Percentiles rank a stretch among this genome's conserved stretches.
Evolutionary conservation across 768 basidiomycete genomes (phyloP).

Genomic region (Cubamyces lactineus): DNA sequence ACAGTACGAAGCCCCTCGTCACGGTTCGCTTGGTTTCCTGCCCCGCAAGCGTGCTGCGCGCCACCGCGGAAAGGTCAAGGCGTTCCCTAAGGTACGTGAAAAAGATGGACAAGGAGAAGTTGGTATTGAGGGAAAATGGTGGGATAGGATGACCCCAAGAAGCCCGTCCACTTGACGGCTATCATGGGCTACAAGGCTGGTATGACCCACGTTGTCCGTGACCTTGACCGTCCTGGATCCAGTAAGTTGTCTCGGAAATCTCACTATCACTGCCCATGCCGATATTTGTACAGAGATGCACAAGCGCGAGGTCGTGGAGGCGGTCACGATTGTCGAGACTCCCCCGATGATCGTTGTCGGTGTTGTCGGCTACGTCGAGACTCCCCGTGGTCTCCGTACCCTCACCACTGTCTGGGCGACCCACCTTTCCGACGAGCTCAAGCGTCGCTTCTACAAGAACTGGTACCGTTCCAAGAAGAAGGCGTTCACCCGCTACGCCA

Average conservation of each 20-base stretch:
- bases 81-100: conserved; percentile 89
- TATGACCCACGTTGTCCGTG: conserved; percentile 99
- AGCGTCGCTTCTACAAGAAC: conserved; percentile 99
- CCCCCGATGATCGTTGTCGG: conserved; percentile 96
- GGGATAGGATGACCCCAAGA: conserved; percentile 95
- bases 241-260: conserved; percentile 61
- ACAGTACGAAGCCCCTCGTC: conserved; percentile 97
- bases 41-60: conserved; percentile 96
- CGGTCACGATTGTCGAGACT: conserved; percentile 93
- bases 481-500: conserved; percentile 99
- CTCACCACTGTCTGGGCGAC: conserved; percentile 99
- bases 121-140: conserved; percentile 3
- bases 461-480: conserved; percentile 99
- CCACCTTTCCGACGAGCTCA: conserved; percentile 96
- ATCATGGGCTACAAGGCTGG: conserved; percentile 99
- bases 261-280: neutral
- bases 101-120: neutral
- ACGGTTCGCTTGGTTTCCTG: conserved; percentile 96
- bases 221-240: conserved; percentile 98
- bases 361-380: conserved; percentile 99
- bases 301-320: conserved; percentile 99
- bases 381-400: conserved; percentile 97
- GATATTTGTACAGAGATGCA: conserved; percentile 82
- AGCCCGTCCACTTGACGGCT: conserved; percentile 97
- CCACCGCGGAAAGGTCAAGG: conserved; percentile 99